Base-by-base conservation (phyloP, 345 rosid genomes). In the Lumnitzera racemosa region DNA sequence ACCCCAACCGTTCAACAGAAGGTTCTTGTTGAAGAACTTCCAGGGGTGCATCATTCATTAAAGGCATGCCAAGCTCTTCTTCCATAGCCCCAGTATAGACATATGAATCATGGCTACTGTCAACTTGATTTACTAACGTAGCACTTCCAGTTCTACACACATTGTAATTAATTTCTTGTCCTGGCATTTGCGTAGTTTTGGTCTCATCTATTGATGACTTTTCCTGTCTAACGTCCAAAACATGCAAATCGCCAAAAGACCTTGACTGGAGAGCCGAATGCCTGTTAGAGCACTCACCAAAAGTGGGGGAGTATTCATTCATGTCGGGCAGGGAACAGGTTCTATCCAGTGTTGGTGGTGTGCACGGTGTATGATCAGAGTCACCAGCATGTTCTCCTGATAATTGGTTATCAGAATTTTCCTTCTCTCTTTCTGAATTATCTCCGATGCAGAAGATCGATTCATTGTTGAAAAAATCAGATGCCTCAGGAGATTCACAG, bases 61-160 rank as follows among this genome's bases (percentile, higher is more conserved):
- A 73, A 41, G 97, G 95, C 48, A 90, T 53, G 48, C 84, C 72
- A 91, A 96, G 83, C 52, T 86, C 96, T 67, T 86, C 96, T 67
- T 82, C 77, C 25, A 88, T 87, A 31, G 64, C 51, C 61, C 83
- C 79, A 58, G 82, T 72, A 75, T 83, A 86, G 53, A 68, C 76
- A 72, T 69, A 76, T 59, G 76, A 74, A 50, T 81, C 84, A 70
- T 67, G 78, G 49, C 67, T 75, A 47, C 83, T 83, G 24, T 78
- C 76, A 48, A 57, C 55, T n/a, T 68, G 62, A 67, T 66, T 76
- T 63, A 79, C 83, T 65, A 66, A 60, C 61, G 69, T 65, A 64
- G 36, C 65, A 57, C 67, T 70, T 59, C 71, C 78, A 61, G 66
- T 46, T 66, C 68, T 69, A 62, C 58, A 62, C 13, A 16, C 36